Evolutionary conservation across 2,329 filamentous ascomycete genomes (phyloP).

Genomic region (Mycosphaerella sp.): DNA sequence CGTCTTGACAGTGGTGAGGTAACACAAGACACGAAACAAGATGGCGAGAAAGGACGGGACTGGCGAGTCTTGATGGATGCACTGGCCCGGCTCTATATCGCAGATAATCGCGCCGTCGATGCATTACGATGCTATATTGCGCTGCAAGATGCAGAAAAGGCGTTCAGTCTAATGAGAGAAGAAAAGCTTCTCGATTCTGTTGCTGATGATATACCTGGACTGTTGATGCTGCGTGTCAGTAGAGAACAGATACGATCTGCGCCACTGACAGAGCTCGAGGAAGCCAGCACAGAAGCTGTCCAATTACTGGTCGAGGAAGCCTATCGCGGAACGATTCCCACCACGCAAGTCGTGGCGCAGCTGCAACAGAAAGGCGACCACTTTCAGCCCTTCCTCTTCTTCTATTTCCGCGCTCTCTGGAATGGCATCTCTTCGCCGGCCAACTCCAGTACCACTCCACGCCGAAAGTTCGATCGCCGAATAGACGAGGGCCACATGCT

Average conservation of each 20-base stretch:
- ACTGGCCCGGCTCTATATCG: conserved; percentile 76
- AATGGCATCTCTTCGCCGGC: conserved; percentile 30
- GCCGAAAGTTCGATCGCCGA: conserved; percentile 24
- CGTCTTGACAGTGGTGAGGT: conserved; percentile 72
- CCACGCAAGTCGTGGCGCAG: conserved; percentile 70
- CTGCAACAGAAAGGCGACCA: conserved; percentile 55
- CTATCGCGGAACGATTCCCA: conserved; percentile 75
- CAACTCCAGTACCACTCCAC: conserved; percentile 18
- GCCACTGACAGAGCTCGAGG: conserved; percentile 63
- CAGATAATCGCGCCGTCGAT: conserved; percentile 72
- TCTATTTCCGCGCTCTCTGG: conserved; percentile 87
- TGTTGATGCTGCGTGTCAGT: conserved; percentile 80
- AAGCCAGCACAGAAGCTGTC: conserved; percentile 75
- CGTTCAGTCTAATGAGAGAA: conserved; percentile 78
- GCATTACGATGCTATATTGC: conserved; percentile 84
- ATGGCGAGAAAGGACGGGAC: conserved; percentile 62
- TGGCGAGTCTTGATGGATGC: conserved; percentile 87
- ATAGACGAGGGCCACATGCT: conserved; percentile 56
- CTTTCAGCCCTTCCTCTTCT: conserved; percentile 72
- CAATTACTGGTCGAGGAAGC: conserved; percentile 84
- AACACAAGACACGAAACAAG: conserved; percentile 67
- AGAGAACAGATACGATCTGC: conserved; percentile 61
- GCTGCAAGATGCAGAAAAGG: conserved; percentile 84
- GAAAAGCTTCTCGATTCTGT: conserved; percentile 86
- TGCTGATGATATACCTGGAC: conserved; percentile 79